Evolutionary conservation across 306 rosid genomes (phyloP), one percentile per base, ranked within the genome.

Genomic region (Delonix regia): DNA sequence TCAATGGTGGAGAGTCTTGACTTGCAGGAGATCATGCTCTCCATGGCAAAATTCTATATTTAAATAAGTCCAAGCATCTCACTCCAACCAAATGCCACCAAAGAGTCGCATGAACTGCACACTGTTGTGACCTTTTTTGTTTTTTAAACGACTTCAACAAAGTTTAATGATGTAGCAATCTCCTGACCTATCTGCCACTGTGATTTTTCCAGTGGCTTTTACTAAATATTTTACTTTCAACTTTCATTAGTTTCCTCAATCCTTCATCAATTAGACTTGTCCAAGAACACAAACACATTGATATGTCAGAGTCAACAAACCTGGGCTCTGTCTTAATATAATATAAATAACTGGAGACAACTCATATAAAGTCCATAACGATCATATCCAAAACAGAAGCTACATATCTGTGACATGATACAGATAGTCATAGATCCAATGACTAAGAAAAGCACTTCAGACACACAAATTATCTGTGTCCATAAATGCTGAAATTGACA

Each of bases 271-370:
- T 48, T 42, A 64, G 11, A 39, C 56, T 55, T 52, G 9, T 80
- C 47, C 33, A 12, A 30, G 52, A 65, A 57, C 0, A 10, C 65
- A 60, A 41, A 22, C 30, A 52, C 22, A 63, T 11, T 4, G 8
- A 42, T 36, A 69, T 18, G 25, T 33, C 19, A 47, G 42, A 47
- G 16, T 65, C 33, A 9, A 65, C 14, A 13, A 60, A 24, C 55
- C 39, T 34, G 63, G 70, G 24, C 24, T 70, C 75, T 67, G 44
- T 14, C 61, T 38, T 57, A 78, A 56, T 34, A 55, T 30, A 52
- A n/a, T 24, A 66, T 9, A 66, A 66, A 38, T 74, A 60, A 71
- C 73, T 65, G 65, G 59, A 70, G 38, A 65, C 28, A 62, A 67
- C 33, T 27, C 27, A 80, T 28, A 33, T 16, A 72, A 66, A 47